These are phyloP conservation scores for Verticillium klebahnii DNA, from an alignment of 2,329 filamentous ascomycete genomes.

Conservation along the genomic window DNA sequence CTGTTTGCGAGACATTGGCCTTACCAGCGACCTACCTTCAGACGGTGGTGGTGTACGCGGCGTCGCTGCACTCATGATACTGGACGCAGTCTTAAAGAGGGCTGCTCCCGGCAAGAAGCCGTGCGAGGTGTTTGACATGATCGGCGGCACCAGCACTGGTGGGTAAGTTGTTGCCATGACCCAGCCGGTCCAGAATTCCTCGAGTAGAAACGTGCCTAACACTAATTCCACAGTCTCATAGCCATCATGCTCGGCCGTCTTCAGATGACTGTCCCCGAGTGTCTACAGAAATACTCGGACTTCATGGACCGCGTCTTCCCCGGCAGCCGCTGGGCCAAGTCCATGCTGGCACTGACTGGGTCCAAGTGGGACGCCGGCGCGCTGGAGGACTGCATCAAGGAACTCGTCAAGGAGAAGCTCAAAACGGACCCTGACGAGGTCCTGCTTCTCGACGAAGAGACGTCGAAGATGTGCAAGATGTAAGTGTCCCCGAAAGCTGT, in stretches of 20 bases:
- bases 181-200: too few species aligned
- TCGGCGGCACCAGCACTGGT: constrained; percentile 22
- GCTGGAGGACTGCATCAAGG: not conserved
- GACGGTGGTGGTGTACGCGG: not conserved
- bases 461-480: not conserved
- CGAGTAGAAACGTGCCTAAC: too few species aligned
- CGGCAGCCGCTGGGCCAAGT: not conserved
- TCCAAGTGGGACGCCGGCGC: not conserved
- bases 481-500: not conserved
- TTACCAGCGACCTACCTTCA: not conserved
- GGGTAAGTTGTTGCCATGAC: constrained; percentile 2
- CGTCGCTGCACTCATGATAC: not conserved
- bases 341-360: not conserved
- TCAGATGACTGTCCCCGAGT: not conserved
- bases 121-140: constrained; percentile 24
- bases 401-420: not conserved
- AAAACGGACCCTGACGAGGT: not conserved
- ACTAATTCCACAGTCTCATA: constrained; percentile 17
- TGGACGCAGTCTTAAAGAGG: constrained; percentile 5
- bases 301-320: not conserved
- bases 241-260: constrained; percentile 35
- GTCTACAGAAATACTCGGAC: constrained; percentile 1
- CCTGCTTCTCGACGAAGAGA: not conserved
- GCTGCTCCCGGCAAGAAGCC: constrained; percentile 11
- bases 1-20: not conserved